phyloP scores from a whole-genome alignment of 2,329 filamentous ascomycete genomes.

The Salinomyces thailandicus region DNA sequence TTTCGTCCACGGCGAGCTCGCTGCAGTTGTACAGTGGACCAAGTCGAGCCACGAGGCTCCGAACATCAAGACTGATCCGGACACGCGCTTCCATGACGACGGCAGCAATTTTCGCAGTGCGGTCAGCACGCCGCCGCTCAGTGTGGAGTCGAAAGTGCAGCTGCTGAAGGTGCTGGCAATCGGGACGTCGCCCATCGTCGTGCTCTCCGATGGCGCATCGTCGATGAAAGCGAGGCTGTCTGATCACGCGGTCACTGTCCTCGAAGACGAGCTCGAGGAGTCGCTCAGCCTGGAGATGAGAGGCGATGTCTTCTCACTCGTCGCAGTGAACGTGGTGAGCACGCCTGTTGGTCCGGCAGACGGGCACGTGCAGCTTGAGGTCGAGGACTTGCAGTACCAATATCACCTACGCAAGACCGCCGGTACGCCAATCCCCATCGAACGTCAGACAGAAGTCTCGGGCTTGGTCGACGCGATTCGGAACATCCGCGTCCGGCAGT shows the following conservation, averaged over 20 bases:
- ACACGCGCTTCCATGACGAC: slow-evolving; percentile 19
- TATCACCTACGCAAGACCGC: slow-evolving; percentile 16
- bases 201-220: slow-evolving; percentile 18
- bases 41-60: slow-evolving; percentile 4
- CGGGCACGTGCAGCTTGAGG: slow-evolving; percentile 16
- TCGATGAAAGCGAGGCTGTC: slow-evolving; percentile 18
- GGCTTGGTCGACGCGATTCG: slow-evolving; percentile 14
- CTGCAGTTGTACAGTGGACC: slow-evolving; percentile 19
- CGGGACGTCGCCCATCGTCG: slow-evolving; percentile 8
- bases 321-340: slow-evolving; percentile 16
- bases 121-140: slow-evolving; percentile 5
- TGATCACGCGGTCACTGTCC: slow-evolving; percentile 10
- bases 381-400: slow-evolving; percentile 20
- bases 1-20: slow-evolving; percentile 18
- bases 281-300: slow-evolving; percentile 12
- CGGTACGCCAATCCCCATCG: slow-evolving; percentile 12
- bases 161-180: slow-evolving; percentile 12
- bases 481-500: slow-evolving; percentile 9
- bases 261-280: slow-evolving; percentile 18
- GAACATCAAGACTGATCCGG: slow-evolving; percentile 17
- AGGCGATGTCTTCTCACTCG: slow-evolving; percentile 19
- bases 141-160: slow-evolving; percentile 6
- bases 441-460: slow-evolving; percentile 10
- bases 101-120: slow-evolving; percentile 23
- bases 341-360: slow-evolving; percentile 18